Conservation (phyloP, 2,329 filamentous ascomycete genomes). For the Celoporthe dispersa region DNA sequence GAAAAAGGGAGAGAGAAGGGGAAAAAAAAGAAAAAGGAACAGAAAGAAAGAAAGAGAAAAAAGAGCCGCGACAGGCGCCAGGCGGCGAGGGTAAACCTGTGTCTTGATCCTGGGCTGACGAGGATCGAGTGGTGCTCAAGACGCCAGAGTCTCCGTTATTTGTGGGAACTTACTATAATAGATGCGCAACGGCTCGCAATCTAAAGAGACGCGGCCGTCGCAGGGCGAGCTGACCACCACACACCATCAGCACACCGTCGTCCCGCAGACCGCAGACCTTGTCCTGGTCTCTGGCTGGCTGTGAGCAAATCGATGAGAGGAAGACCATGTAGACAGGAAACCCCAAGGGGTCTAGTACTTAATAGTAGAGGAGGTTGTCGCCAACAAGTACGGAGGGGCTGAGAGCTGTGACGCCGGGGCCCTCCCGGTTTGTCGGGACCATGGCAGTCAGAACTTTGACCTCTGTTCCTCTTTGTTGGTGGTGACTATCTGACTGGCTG, state of each 20-base stretch:
- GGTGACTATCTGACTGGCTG: background rate
- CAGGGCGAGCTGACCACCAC: constrained; percentile 25
- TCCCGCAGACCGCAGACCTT: constrained; percentile 27
- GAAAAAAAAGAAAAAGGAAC: too few relatives aligned
- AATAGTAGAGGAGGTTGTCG: background rate
- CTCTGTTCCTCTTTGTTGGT: background rate
- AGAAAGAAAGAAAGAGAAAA: too few relatives aligned
- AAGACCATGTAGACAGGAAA: too few relatives aligned
- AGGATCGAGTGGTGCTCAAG: constrained; percentile 16
- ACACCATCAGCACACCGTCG: background rate
- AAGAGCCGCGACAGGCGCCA: constrained; percentile 21
- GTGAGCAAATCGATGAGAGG: background rate
- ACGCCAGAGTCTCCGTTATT: background rate
- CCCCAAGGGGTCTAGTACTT: background rate
- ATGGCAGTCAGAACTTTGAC: background rate
- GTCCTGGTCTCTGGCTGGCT: constrained; percentile 25
- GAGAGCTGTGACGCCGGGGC: background rate
- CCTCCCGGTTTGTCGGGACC: constrained; percentile 8
- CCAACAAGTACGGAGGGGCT: background rate
- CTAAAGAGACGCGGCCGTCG: constrained; percentile 1
- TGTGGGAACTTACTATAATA: background rate
- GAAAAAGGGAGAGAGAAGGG: too few relatives aligned
- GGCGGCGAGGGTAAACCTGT: background rate
- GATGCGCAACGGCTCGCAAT: constrained; percentile 21
- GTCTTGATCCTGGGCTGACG: constrained; percentile 15